phyloP scores from a whole-genome alignment of 352 stramenopile species.

The Phytophthora boehmeriae region DNA sequence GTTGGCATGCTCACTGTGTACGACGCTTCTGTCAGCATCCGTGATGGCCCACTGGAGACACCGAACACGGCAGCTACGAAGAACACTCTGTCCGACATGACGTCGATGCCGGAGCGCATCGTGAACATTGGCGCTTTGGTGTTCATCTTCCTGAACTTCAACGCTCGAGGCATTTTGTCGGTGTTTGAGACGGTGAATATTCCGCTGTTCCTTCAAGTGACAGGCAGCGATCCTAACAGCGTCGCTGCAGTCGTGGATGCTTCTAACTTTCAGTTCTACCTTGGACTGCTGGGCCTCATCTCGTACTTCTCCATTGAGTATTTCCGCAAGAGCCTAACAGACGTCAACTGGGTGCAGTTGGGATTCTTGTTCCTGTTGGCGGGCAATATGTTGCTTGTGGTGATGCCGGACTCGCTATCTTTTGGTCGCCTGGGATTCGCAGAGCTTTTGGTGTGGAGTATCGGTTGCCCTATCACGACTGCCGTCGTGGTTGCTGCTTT shows the following conservation, averaged over 20 bases:
- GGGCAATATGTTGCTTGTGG: constrained; percentile 63
- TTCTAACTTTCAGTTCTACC: constrained; percentile 86
- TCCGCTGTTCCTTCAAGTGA: constrained; percentile 76
- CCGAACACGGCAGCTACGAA: constrained; percentile 37
- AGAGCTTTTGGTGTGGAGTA: constrained; percentile 82
- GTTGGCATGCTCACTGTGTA: constrained; percentile 66
- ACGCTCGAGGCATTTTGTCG: constrained; percentile 72
- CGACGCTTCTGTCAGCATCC: constrained; percentile 55
- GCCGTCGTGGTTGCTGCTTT: constrained; percentile 78
- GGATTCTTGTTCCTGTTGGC: constrained; percentile 68
- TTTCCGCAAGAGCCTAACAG: constrained; percentile 67
- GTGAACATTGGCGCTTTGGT: constrained; percentile 76
- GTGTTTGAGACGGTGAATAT: constrained; percentile 89
- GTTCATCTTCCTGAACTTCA: constrained; percentile 87
- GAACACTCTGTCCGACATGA: constrained; percentile 61
- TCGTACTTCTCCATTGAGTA: constrained; percentile 84
- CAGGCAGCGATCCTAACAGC: constrained; percentile 59
- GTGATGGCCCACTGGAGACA: constrained; percentile 64
- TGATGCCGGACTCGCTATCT: constrained; percentile 46
- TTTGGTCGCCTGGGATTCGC: constrained; percentile 58
- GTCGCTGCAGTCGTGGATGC: constrained; percentile 60
- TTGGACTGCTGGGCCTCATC: constrained; percentile 72
- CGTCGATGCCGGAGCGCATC: constrained; percentile 62
- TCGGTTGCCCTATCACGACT: constrained; percentile 80
- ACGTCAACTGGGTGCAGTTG: constrained; percentile 74